Percentiles rank a stretch among this genome's conserved stretches.
phyloP scores from a whole-genome alignment of 352 stramenopile species.

The Phytophthora colocasiae region DNA sequence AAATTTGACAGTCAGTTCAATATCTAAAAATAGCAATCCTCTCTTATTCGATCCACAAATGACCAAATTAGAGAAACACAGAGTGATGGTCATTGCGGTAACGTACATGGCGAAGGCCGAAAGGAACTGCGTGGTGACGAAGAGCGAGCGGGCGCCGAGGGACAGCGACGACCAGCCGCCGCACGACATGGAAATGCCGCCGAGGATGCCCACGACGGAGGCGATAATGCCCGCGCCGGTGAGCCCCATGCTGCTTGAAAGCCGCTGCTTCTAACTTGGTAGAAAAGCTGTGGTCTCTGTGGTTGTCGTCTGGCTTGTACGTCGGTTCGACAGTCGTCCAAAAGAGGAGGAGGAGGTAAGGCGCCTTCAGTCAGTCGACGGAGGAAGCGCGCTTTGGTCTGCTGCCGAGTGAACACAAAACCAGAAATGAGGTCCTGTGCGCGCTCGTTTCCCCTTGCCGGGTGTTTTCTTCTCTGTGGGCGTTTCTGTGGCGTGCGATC shows the following conservation, averaged over 20 bases:
- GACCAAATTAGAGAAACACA: not conserved
- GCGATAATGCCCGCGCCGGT: slow-evolving; percentile 73
- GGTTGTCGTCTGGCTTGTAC: slow-evolving; percentile 9
- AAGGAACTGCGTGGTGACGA: slow-evolving; percentile 82
- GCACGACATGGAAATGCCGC: slow-evolving; percentile 86
- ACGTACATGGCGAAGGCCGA: slow-evolving; percentile 88
- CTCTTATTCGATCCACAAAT: not conserved
- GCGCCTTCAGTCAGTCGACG: slow-evolving; percentile 25
- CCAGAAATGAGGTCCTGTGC: slow-evolving; percentile 53
- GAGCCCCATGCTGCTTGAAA: slow-evolving; percentile 51
- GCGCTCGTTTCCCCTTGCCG: slow-evolving; percentile 22
- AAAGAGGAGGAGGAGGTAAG: slow-evolving; percentile 14
- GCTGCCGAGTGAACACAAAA: slow-evolving; percentile 59
- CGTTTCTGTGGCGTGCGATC: slow-evolving; percentile 36
- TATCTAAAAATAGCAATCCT: not conserved
- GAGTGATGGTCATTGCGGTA: slow-evolving; percentile 24
- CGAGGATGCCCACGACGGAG: slow-evolving; percentile 78
- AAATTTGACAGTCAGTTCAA: slow-evolving; percentile 22
- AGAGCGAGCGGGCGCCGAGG: slow-evolving; percentile 85
- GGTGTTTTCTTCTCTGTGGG: slow-evolving; percentile 31
- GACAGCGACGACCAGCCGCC: slow-evolving; percentile 88
- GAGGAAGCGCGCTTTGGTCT: slow-evolving; percentile 35
- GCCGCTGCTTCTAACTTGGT: slow-evolving; percentile 15
- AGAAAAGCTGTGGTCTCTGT: not conserved
- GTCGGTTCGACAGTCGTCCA: slow-evolving; percentile 9